Conservation (phyloP, 257 asterid genomes). For the Verbascum thapsus region DNA sequence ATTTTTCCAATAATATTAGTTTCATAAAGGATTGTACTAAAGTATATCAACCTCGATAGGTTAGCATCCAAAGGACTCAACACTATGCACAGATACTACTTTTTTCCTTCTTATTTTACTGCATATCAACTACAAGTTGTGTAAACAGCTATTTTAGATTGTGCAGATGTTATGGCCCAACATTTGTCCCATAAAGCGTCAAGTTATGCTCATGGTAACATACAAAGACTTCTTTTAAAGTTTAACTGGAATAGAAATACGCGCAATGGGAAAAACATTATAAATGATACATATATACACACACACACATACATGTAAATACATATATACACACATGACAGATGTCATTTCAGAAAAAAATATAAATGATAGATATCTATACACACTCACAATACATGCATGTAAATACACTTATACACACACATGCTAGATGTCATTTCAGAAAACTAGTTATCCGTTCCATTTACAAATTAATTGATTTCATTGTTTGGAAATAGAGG, state of each 20-base stretch:
- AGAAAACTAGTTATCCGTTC: neutral
- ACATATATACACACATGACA: too few species aligned
- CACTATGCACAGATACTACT: neutral
- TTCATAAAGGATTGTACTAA: conserved; percentile 2
- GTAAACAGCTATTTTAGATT: neutral
- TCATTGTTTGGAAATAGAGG: neutral
- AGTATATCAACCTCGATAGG: too few species aligned
- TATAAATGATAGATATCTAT: too few species aligned
- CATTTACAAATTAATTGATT: neutral
- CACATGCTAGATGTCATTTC: neutral
- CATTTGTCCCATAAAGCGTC: neutral
- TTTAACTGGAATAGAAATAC: neutral
- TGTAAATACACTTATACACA: too few species aligned
- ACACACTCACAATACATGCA: too few species aligned
- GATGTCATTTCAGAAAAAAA: too few species aligned
- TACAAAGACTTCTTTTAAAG: neutral
- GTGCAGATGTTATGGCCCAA: neutral
- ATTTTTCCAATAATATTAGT: neutral
- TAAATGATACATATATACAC: too few species aligned
- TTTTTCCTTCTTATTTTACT: neutral
- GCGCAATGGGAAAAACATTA: too few species aligned
- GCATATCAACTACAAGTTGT: neutral
- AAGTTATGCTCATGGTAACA: neutral
- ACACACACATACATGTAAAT: too few species aligned
- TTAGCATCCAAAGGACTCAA: too few species aligned